Base-by-base conservation (phyloP, 2,329 filamentous ascomycete genomes). In the Paraphaeosphaeria minitans region DNA sequence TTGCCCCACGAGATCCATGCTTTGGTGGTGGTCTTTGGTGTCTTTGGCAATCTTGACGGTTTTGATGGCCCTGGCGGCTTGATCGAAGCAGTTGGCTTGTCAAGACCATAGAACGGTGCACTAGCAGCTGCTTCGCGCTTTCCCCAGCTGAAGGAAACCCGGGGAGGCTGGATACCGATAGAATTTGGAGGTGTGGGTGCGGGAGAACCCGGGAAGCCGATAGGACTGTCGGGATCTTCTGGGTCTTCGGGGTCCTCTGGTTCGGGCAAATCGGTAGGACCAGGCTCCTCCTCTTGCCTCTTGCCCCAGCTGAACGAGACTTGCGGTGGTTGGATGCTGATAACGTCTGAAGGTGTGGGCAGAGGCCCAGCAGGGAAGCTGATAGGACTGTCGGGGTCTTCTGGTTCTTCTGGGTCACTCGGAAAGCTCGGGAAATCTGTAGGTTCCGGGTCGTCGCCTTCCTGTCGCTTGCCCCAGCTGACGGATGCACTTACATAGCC, bases 401-500 rank as follows among this genome's bases (percentile, higher is more conserved):
- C 66, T n/a, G 61, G 63, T 2, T 50, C 46, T 47, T 58, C 52
- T 14, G 52, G 52, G 21, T 31, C 29, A 31, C 9, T 8, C 9
- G 41, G n/a, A 16, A 31, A 31, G 29, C 29, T 5, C 29, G 19
- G 43, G 43, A n/a, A 50, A 29, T 37, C 60, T 56, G 29, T 57
- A 2, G 55, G 48, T 27, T 60, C 54, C 19, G 58, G 43, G 12
- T 62, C 55, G 3, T 54, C 42, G 29, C 62, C 63, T 14, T 39
- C 42, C 41, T 65, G 61, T 10, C 62, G 37, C 51, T 59, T 64
- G n/a, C 53, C 52, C 55, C 66, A 68, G 48, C 61, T 65, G 2
- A 66, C 55, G 12, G 64, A 60, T 16, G 49, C 46, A 27, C 54
- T 56, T 13, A 50, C 49, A 53, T 53, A 37, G 29, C 39, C 45